phyloP scores from a whole-genome alignment of 2,329 filamentous ascomycete species.

The Fusarium sp. region DNA sequence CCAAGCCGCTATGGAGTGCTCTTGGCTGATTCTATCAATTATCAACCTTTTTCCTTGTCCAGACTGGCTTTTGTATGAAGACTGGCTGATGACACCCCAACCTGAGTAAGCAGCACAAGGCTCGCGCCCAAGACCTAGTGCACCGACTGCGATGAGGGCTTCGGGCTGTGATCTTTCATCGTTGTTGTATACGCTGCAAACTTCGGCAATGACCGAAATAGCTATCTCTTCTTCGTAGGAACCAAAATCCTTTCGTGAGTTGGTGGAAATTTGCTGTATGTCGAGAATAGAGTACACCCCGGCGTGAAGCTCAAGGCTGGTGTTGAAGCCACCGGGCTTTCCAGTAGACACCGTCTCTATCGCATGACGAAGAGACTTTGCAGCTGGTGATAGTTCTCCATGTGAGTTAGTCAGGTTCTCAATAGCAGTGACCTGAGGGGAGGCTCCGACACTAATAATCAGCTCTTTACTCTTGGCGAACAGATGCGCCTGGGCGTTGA shows the following conservation, averaged over 20 bases:
- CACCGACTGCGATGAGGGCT: slow-evolving; percentile 69
- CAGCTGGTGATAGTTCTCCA: background rate
- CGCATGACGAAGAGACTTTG: slow-evolving; percentile 9
- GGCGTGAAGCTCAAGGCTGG: slow-evolving; percentile 70
- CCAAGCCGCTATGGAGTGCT: slow-evolving; percentile 72
- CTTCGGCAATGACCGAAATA: slow-evolving; percentile 70
- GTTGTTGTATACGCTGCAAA: slow-evolving; percentile 69
- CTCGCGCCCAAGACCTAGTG: slow-evolving; percentile 71
- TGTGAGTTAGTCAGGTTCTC: slow-evolving; percentile 42
- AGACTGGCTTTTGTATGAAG: slow-evolving; percentile 13
- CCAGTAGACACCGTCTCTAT: slow-evolving; percentile 1
- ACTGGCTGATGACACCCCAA: slow-evolving; percentile 69
- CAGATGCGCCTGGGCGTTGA: slow-evolving; percentile 19
- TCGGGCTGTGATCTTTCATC: slow-evolving; percentile 56
- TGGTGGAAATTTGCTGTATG: slow-evolving; percentile 73
- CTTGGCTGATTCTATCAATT: slow-evolving; percentile 73
- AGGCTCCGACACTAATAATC: slow-evolving; percentile 51
- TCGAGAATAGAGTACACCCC: slow-evolving; percentile 75
- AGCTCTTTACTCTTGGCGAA: slow-evolving; percentile 40
- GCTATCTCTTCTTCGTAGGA: slow-evolving; percentile 62
- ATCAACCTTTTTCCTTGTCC: slow-evolving; percentile 56
- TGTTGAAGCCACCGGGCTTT: slow-evolving; percentile 17
- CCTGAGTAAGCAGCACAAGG: slow-evolving; percentile 71
- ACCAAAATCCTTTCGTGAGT: slow-evolving; percentile 52
- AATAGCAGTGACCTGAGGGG: slow-evolving; percentile 49